These are phyloP conservation scores for Clonostachys sp. DNA, from an alignment of 2,329 filamentous ascomycete species.

Conservation along the genomic window DNA sequence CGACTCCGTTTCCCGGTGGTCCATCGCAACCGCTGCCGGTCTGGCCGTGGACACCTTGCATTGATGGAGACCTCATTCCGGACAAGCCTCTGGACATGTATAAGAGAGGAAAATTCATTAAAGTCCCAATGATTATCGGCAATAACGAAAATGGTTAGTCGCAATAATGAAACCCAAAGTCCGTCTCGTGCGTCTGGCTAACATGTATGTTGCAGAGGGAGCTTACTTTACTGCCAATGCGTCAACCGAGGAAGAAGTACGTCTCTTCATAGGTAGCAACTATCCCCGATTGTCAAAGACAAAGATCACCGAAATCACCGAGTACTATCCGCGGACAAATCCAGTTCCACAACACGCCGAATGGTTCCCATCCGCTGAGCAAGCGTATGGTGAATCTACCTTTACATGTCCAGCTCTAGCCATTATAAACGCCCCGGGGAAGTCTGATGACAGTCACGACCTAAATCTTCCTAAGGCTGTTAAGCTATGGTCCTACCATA, in stretches of 20 bases:
- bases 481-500: conserved; percentile 38
- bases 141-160: conserved; percentile 33
- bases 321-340: conserved; percentile 28
- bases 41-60: conserved; percentile 47
- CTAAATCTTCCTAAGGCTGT: too few species aligned
- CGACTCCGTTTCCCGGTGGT: conserved; percentile 31
- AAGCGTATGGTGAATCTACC: conserved; percentile 38
- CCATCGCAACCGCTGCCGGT: conserved; percentile 16
- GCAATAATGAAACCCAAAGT: too few species aligned
- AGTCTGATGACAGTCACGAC: conserved; percentile 4
- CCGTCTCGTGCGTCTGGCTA: neutral
- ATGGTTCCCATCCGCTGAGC: conserved; percentile 37
- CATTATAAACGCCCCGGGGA: conserved; percentile 24
- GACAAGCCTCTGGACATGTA: conserved; percentile 36
- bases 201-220: conserved; percentile 30
- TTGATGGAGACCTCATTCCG: conserved; percentile 39
- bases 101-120: conserved; percentile 28
- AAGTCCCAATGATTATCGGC: conserved; percentile 39
- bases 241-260: conserved; percentile 21
- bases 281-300: conserved; percentile 33
- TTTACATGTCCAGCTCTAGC: conserved; percentile 37
- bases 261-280: conserved; percentile 39
- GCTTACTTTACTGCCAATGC: conserved; percentile 36
- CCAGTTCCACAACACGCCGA: conserved; percentile 27
- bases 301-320: conserved; percentile 26